Evolutionary conservation across 2,329 filamentous ascomycete species (phyloP), one percentile per base, ranked within the genome.

Genomic region (Magnaporthiopsis poae): DNA sequence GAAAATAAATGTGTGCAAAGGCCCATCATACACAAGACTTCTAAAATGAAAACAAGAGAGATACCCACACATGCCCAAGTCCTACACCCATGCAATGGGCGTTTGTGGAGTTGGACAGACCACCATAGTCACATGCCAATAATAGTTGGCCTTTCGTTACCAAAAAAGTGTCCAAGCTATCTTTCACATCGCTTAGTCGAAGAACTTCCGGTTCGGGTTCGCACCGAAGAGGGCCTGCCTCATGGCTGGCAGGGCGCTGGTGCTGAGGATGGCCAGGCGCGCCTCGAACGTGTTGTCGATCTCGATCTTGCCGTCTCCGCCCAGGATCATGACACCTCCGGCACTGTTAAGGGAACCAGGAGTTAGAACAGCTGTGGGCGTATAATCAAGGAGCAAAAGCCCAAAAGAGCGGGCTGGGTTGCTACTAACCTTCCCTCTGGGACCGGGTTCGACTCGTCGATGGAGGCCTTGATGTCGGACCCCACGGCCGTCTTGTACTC

Each of bases 221-320:
- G 91, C 89, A 68, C 95, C 95, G 75, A 99, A 99, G 68, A 99
- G 84, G 21, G 90, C 90, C 77, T 90, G 86, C 74, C 95, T 86
- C 74, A 99, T 88, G 61, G 88, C 88, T 18, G 95, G 95, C 67
- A 97, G 86, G 65, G 91, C 90, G 71, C 90, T 90, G 67, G 89
- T 88, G 80, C 96, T 90, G 70, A 98, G 86, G 68, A 98, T 83
- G 74, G 85, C 86, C 78, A 99, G 83, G 71, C 95, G 88, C 76
- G 96, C 90, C 77, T 98, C 95, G 72, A 98, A 90, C 66, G 95
- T 98, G 83, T 99, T 98, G 86, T 97, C 93, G 78, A 99, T 94
- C 74, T 96, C 92, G 76, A 99, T 98, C 84, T 94, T 97, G 76
- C 95, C 95, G 70, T 84, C 84, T 71, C 90, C 89, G 70, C 93